Conservation (phyloP, 2,329 filamentous ascomycete genomes). For the Leptographium galeiforme region DNA sequence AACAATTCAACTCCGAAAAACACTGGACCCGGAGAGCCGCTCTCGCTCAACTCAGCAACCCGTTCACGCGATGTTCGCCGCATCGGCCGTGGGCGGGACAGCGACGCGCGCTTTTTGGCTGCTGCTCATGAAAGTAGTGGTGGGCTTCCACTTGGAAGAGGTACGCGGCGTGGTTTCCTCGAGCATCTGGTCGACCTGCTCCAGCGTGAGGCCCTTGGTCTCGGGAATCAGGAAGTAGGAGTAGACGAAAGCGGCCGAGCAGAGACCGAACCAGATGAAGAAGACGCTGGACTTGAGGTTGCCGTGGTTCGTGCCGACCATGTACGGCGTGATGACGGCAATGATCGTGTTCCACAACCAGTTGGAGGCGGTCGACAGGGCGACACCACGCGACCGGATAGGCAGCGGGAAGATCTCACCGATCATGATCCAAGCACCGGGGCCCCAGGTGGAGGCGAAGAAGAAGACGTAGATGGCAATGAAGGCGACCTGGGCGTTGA, state of each 20-base stretch:
- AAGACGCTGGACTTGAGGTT: constrained; percentile 59
- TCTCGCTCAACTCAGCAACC: too few species aligned
- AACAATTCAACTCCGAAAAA: too few species aligned
- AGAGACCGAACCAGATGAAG: constrained; percentile 63
- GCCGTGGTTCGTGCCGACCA: constrained; percentile 44
- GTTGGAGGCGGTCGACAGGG: constrained; percentile 75
- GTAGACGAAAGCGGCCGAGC: constrained; percentile 46
- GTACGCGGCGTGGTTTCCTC: constrained; percentile 70
- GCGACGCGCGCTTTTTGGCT: neutral
- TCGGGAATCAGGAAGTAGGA: constrained; percentile 62
- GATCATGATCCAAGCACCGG: constrained; percentile 68
- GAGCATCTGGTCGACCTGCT: constrained; percentile 79
- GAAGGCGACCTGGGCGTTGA: constrained; percentile 67
- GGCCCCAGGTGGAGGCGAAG: constrained; percentile 83
- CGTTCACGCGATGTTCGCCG: neutral
- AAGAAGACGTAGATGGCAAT: constrained; percentile 89
- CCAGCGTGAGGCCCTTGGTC: constrained; percentile 63
- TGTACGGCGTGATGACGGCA: constrained; percentile 39
- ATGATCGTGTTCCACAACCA: constrained; percentile 71
- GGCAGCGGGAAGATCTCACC: constrained; percentile 85
- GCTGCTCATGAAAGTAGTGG: constrained; percentile 48
- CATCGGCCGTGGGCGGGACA: neutral
- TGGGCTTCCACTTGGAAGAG: constrained; percentile 63
- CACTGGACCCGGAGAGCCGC: too few species aligned
- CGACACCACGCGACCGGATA: constrained; percentile 78